Evolutionary conservation across 2,329 filamentous ascomycete species (phyloP), one percentile per base, ranked within the genome.

Genomic region (Arachnomyces sp.): DNA sequence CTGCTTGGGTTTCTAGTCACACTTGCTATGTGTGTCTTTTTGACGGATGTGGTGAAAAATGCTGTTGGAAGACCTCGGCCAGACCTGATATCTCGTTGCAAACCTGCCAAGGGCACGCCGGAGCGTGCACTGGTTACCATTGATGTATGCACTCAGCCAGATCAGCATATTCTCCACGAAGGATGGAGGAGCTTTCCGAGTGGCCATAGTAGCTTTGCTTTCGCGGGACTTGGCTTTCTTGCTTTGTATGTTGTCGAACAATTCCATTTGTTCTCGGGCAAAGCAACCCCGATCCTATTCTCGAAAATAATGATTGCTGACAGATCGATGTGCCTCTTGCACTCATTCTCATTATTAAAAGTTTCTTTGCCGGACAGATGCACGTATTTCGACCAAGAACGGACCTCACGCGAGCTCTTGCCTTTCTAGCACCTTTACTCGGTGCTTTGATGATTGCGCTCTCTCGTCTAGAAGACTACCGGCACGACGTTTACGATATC

Each of bases 21-120:
- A 48, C 64, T 96, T 17, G 72, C 87, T 51, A 72, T 95, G 36
- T 83, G 86, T 0, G 76, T 79, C 4, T 84, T 95, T 60, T 70
- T 96, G 32, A 96, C 92, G 33, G 89, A 96, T 59, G 68, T 90
- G 18, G 74, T 96, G 57, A 98, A 98, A 65, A 95, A 94, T 57
- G 76, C 84, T 7, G 84, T 90, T 17, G 86, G 86, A 7, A 70
- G 86, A 8, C 86, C 88, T 21, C 78, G 90, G 5, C 90, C 90
- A 3, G 90, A 96, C 62, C 68, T 95, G 28, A 77, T 96, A 31
- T 80, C 83, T n/a, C 80, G 92, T 29, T 98, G 92, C 65, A 81
- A 84, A 48, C 89, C 92, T 1, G 66, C 61, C 41, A 60, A 69
- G 11, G 75, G 72, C 6, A 79, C 78, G 0, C 71, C 78, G 0